phyloP scores from a whole-genome alignment of 495 filamentous ascomycete genomes.

The Melanomma pulvis-pyrius region DNA sequence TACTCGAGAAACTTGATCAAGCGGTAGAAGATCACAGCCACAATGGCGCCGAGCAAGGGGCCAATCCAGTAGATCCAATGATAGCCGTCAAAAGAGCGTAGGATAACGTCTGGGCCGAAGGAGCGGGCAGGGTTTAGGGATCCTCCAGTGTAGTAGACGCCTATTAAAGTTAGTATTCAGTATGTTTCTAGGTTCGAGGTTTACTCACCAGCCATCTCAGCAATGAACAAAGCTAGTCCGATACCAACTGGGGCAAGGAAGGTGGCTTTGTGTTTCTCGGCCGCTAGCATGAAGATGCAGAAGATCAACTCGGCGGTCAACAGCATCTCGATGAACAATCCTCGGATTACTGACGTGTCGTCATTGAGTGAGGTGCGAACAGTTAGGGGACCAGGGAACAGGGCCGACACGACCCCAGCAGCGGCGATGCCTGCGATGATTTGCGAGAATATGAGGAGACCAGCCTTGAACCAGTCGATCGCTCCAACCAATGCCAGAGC shows the following conservation, averaged over 20 bases:
- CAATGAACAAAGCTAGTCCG: constrained; percentile 71
- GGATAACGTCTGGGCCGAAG: constrained; percentile 71
- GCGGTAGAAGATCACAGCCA: constrained; percentile 49
- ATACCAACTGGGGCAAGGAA: constrained; percentile 79
- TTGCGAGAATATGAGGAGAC: constrained; percentile 58
- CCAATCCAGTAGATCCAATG: constrained; percentile 70
- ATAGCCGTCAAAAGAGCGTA: constrained; percentile 62
- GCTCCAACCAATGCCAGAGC: constrained; percentile 61
- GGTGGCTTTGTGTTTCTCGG: constrained; percentile 80
- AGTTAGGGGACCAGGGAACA: constrained; percentile 65
- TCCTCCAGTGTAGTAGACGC: constrained; percentile 72
- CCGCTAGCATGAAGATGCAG: constrained; percentile 79
- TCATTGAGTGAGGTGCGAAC: constrained; percentile 63
- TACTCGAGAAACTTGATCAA: constrained; percentile 64
- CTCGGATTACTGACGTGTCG: constrained; percentile 63
- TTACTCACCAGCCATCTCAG: constrained; percentile 62
- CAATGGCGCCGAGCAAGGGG: constrained; percentile 43
- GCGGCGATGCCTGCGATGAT: constrained; percentile 61
- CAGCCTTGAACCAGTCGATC: constrained; percentile 56
- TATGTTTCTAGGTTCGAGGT: background rate
- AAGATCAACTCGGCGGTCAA: constrained; percentile 77
- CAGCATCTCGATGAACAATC: constrained; percentile 80
- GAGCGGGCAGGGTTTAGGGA: constrained; percentile 74
- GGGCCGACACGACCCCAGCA: constrained; percentile 61
- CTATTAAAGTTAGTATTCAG: constrained; percentile 40